A percentile compares a stretch with the other conserved stretches of the same genome.
These are phyloP conservation scores for Penicillium brevicompactum DNA, from an alignment of 2,329 filamentous ascomycete genomes.

Conservation along the genomic window DNA sequence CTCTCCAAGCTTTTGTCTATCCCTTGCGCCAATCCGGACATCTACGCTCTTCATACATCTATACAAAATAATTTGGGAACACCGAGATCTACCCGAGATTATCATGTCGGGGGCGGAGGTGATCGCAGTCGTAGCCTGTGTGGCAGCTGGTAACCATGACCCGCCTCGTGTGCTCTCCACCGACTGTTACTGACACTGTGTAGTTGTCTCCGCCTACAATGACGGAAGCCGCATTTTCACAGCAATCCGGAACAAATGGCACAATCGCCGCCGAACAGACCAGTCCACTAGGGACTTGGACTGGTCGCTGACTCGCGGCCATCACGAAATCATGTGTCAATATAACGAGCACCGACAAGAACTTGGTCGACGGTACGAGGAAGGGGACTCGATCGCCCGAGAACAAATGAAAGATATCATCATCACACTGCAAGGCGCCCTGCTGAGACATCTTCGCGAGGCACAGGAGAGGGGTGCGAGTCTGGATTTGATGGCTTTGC, in stretches of 20 bases:
- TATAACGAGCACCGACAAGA: constrained; percentile 37
- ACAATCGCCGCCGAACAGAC: constrained; percentile 22
- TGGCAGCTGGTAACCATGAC: constrained; percentile 23
- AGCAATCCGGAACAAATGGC: constrained; percentile 29
- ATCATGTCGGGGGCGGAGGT: constrained; percentile 26
- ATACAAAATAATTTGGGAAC: neutral
- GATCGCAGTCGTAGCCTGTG: constrained; percentile 24
- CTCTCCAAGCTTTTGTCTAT: neutral
- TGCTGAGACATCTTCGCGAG: constrained; percentile 37
- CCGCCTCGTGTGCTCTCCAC: neutral
- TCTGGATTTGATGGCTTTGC: constrained; percentile 35
- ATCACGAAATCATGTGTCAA: constrained; percentile 37
- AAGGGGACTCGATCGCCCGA: constrained; percentile 39
- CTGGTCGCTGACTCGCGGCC: constrained; percentile 38
- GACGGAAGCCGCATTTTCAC: constrained; percentile 33
- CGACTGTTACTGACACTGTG: neutral
- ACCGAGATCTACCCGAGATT: neutral
- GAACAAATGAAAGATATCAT: constrained; percentile 45
- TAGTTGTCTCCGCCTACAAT: constrained; percentile 36
- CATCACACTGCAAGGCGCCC: constrained; percentile 37
- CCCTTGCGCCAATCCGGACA: neutral
- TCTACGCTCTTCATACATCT: neutral
- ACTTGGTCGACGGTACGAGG: constrained; percentile 38
- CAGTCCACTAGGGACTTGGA: constrained; percentile 32
- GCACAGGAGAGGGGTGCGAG: constrained; percentile 33